Conservation (phyloP, 2,329 filamentous ascomycete species). For the Emergomyces orientalis region DNA sequence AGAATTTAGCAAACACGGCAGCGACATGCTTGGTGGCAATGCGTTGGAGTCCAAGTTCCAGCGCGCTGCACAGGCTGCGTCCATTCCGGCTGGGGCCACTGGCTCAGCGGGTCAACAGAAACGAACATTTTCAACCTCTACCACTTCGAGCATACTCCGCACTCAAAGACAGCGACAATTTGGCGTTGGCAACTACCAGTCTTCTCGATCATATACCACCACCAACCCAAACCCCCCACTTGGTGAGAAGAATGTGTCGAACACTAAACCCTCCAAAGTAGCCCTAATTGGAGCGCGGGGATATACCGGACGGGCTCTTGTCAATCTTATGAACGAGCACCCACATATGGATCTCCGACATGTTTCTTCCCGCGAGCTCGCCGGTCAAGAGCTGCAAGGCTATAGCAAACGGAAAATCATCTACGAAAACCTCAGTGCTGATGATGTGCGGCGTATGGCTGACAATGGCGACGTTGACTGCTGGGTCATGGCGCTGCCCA, state of each 20-base stretch:
- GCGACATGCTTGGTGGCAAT: slow-evolving; percentile 79
- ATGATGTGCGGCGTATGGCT: slow-evolving; percentile 79
- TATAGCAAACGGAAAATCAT: slow-evolving; percentile 86
- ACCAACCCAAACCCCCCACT: slow-evolving; percentile 70
- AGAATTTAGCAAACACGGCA: slow-evolving; percentile 72
- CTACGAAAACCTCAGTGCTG: slow-evolving; percentile 81
- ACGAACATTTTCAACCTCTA: slow-evolving; percentile 57
- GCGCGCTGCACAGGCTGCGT: slow-evolving; percentile 62
- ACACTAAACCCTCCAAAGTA: slow-evolving; percentile 66
- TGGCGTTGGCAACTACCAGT: slow-evolving; percentile 22
- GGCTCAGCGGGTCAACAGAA: slow-evolving; percentile 49
- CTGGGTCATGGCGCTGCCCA: slow-evolving; percentile 96
- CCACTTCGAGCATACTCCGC: slow-evolving; percentile 30
- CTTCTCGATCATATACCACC: slow-evolving; percentile 33
- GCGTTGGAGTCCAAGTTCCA: slow-evolving; percentile 82
- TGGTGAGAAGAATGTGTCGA: slow-evolving; percentile 79
- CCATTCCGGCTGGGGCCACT: slow-evolving; percentile 42
- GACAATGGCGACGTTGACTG: slow-evolving; percentile 78
- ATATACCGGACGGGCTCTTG: slow-evolving; percentile 86
- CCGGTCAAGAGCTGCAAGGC: slow-evolving; percentile 74
- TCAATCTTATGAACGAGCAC: slow-evolving; percentile 77
- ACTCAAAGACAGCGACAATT: slow-evolving; percentile 20
- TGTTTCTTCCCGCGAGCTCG: slow-evolving; percentile 87
- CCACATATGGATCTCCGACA: slow-evolving; percentile 82
- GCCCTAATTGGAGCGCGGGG: slow-evolving; percentile 86